Percentiles rank a stretch among this genome's conserved stretches.
phyloP scores from a whole-genome alignment of 2,329 filamentous ascomycete species.

The Fusarium sp. region DNA sequence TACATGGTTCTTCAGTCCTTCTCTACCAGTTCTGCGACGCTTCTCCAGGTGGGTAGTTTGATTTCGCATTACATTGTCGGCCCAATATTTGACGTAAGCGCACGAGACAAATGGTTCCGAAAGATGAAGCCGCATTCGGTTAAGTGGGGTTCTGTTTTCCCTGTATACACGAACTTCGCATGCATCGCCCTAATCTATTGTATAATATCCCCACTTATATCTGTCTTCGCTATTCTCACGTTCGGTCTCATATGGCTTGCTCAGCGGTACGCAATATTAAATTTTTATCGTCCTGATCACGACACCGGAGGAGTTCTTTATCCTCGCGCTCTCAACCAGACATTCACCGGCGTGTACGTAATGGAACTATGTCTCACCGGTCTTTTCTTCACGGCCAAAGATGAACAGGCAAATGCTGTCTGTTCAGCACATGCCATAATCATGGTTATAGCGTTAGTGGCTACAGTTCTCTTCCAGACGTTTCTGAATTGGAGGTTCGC shows the following conservation, averaged over 20 bases:
- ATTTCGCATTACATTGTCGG: conserved; percentile 85
- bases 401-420: conserved; percentile 66
- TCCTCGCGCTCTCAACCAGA: conserved; percentile 92
- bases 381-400: conserved; percentile 83
- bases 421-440: conserved; percentile 84
- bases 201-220: conserved; percentile 88
- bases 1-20: conserved; percentile 98
- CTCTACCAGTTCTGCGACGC: conserved; percentile 87
- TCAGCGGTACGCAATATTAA: conserved; percentile 94
- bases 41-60: conserved; percentile 84
- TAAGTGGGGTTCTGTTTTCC: conserved; percentile 94
- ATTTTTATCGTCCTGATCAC: conserved; percentile 87
- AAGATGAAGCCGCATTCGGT: conserved; percentile 83
- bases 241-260: conserved; percentile 94
- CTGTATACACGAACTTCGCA: conserved; percentile 94
- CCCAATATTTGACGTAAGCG: conserved; percentile 84
- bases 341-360: conserved; percentile 93
- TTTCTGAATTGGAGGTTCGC: conserved; percentile 86
- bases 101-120: conserved; percentile 84
- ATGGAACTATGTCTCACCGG: conserved; percentile 93
- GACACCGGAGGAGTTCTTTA: conserved; percentile 96
- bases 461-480: conserved; percentile 83
- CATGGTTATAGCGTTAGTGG: conserved; percentile 80
- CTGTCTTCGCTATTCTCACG: conserved; percentile 92
- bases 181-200: conserved; percentile 93